A percentile compares a stretch with the other conserved stretches of the same genome.
Conservation (phyloP, 163 green algal species). For the Chlorella variabilis region DNA sequence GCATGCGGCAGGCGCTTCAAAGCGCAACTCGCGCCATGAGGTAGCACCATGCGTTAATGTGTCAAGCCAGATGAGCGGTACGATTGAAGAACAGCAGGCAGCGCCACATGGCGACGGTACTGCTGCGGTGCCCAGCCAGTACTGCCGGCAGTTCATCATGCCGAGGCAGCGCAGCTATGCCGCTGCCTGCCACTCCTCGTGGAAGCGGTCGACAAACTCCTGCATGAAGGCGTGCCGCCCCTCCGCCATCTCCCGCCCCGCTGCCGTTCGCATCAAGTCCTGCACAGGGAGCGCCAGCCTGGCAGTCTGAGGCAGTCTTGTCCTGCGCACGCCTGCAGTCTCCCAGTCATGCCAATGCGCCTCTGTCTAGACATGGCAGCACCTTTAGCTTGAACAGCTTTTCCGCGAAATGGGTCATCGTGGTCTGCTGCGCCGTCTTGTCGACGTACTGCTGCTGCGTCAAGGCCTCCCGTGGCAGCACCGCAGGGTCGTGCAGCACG, state of each 20-base stretch:
- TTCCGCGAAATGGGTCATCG: constrained; percentile 87
- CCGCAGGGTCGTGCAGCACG: constrained; percentile 70
- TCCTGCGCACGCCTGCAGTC: no score
- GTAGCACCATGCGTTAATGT: no score
- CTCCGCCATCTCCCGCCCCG: constrained; percentile 58
- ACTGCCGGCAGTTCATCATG: no score
- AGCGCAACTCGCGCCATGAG: no score
- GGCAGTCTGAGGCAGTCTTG: no score
- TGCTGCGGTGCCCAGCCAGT: no score
- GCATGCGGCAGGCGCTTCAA: no score
- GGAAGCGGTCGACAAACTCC: constrained; percentile 70
- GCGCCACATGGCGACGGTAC: no score
- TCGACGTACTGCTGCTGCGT: constrained; percentile 74
- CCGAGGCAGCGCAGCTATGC: no score
- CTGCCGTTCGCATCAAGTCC: constrained; percentile 79
- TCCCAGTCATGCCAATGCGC: no score
- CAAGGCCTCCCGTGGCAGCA: constrained; percentile 53
- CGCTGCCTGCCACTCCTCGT: constrained; percentile 60
- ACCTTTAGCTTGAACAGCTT: constrained; percentile 83
- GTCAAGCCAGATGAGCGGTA: no score
- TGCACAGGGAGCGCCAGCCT: constrained; percentile 19
- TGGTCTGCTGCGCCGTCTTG: constrained; percentile 63
- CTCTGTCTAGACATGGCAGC: not conserved
- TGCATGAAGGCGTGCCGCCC: constrained; percentile 75
- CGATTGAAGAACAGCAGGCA: no score